Evolutionary conservation across 345 rosid genomes (phyloP).

Genomic region (Eutrema heterophyllum): DNA sequence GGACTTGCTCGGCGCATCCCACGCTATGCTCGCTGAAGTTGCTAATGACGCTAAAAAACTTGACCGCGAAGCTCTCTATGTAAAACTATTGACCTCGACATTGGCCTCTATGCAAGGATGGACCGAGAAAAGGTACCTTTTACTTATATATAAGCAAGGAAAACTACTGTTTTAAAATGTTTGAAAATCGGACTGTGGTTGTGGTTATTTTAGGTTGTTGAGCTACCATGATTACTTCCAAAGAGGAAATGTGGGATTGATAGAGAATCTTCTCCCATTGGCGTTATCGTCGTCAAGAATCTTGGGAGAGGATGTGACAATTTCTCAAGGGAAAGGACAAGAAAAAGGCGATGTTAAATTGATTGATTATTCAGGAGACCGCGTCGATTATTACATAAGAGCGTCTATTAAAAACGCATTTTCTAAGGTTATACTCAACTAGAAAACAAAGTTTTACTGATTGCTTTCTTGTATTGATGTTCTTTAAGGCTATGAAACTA

Average conservation of each 20-base stretch:
- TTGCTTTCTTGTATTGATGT: background rate
- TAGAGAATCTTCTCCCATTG: conserved; percentile 68
- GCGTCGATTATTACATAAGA: conserved; percentile 67
- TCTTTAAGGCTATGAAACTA: background rate
- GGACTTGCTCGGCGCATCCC: conserved; percentile 67
- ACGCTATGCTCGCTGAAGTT: conserved; percentile 71
- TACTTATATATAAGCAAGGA: too few species aligned
- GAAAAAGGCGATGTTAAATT: conserved; percentile 44
- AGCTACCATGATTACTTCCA: conserved; percentile 70
- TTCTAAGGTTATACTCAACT: conserved; percentile 40
- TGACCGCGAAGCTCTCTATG: conserved; percentile 57
- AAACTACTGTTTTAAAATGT: background rate
- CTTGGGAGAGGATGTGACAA: conserved; percentile 58
- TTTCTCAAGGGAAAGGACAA: conserved; percentile 40
- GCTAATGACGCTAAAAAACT: conserved; percentile 68
- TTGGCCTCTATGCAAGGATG: conserved; percentile 71
- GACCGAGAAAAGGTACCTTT: conserved; percentile 53
- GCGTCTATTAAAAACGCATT: conserved; percentile 69
- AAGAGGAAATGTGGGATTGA: conserved; percentile 47
- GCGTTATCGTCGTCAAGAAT: conserved; percentile 62
- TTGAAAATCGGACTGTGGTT: background rate
- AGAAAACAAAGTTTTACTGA: background rate
- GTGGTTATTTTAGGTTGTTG: conserved; percentile 35
- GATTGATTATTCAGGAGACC: conserved; percentile 50
- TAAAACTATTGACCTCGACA: conserved; percentile 53